Evolutionary conservation across 441 rosid genomes (phyloP).

Genomic region (Arabidopsis lyrata): DNA sequence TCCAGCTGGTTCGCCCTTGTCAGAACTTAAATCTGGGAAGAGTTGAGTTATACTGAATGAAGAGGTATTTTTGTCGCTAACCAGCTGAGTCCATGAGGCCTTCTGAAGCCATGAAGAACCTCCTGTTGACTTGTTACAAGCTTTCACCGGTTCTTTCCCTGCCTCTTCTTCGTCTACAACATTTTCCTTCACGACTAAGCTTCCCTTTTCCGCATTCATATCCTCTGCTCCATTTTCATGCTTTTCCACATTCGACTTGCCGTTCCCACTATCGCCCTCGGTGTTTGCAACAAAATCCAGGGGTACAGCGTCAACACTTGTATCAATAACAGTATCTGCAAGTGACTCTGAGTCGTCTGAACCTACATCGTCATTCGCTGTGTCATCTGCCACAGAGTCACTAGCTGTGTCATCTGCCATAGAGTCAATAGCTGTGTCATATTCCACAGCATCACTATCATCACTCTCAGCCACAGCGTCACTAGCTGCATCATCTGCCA

Average conservation of each 20-base stretch:
- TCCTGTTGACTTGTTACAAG: constrained; percentile 55
- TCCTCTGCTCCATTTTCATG: constrained; percentile 39
- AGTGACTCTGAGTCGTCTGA: constrained; percentile 36
- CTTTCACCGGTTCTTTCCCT: constrained; percentile 14
- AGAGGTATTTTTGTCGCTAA: constrained; percentile 52
- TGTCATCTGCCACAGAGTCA: constrained; percentile 29
- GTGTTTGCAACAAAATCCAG: constrained; percentile 40
- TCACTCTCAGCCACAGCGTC: background rate
- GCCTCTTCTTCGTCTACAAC: constrained; percentile 29
- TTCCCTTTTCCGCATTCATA: constrained; percentile 36
- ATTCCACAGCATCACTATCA: too few relatives aligned
- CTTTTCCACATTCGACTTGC: constrained; percentile 11
- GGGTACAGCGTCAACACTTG: constrained; percentile 34
- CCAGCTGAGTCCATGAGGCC: constrained; percentile 86
- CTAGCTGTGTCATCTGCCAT: background rate
- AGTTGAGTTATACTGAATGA: constrained; percentile 72
- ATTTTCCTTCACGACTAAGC: constrained; percentile 37
- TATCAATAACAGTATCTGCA: constrained; percentile 12
- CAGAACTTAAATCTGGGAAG: constrained; percentile 53
- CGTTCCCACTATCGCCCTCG: constrained; percentile 40
- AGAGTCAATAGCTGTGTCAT: background rate
- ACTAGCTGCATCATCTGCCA: background rate
- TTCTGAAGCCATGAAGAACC: constrained; percentile 81
- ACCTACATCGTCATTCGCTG: constrained; percentile 9
- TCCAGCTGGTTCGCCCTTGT: constrained; percentile 38